These are phyloP conservation scores for Podaxis rugospora DNA, from an alignment of 768 basidiomycete genomes.

Conservation along the genomic window DNA sequence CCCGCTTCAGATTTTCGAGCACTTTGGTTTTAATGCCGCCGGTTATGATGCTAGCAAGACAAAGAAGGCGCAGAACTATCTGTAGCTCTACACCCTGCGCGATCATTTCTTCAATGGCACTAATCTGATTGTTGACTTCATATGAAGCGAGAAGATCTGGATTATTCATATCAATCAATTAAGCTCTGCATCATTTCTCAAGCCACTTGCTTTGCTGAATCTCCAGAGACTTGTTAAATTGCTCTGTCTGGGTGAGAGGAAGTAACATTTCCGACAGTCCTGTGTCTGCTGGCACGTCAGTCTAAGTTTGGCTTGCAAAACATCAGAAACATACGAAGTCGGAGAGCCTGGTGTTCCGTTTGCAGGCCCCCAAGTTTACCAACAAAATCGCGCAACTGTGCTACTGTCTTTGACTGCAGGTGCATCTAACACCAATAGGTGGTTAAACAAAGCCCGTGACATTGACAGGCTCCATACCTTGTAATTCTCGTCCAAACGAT, in stretches of 20 bases:
- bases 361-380: conserved; percentile 92
- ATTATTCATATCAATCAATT: conserved; percentile 1
- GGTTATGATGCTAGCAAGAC: conserved; percentile 78
- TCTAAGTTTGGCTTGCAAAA: neutral
- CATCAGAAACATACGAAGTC: conserved; percentile 65
- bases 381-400: conserved; percentile 91
- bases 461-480: conserved; percentile 45
- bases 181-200: neutral
- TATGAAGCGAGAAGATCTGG: conserved; percentile 93
- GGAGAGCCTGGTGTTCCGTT: conserved; percentile 83
- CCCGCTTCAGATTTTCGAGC: conserved; percentile 86
- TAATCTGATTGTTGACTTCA: conserved; percentile 73
- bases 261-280: conserved; percentile 90
- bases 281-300: conserved; percentile 58
- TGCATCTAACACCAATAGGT: conserved; percentile 47
- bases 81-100: conserved; percentile 83
- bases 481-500: conserved; percentile 87
- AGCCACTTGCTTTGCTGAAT: conserved; percentile 83
- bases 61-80: conserved; percentile 72
- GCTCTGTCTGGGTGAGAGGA: conserved; percentile 76
- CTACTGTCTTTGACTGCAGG: conserved; percentile 84
- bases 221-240: conserved; percentile 90
- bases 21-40: conserved; percentile 86
- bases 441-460: conserved; percentile 6
- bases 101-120: conserved; percentile 88